phyloP scores from a whole-genome alignment of 768 basidiomycete species.

The Boletus rubroflammeus region DNA sequence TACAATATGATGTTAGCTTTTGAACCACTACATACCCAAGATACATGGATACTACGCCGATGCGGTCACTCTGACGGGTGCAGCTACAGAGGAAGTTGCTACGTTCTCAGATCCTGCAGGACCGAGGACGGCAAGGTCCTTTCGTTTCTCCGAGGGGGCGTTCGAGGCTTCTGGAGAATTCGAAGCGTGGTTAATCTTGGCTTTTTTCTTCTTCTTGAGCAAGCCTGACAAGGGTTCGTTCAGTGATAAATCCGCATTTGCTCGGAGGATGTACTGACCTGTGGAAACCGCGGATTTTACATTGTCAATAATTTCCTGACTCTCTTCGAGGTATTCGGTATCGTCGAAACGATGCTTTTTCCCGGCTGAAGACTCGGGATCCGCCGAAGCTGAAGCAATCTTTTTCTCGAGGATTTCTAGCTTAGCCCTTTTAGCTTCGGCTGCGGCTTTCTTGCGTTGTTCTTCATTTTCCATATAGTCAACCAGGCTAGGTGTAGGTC shows the following conservation, averaged over 20 bases:
- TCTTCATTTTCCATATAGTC: constrained; percentile 85
- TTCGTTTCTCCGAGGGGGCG: constrained; percentile 4
- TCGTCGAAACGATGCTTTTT: constrained; percentile 92
- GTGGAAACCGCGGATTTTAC: constrained; percentile 88
- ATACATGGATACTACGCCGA: constrained; percentile 12
- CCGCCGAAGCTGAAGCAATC: constrained; percentile 42
- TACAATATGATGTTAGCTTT: neutral
- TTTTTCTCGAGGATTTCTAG: constrained; percentile 82
- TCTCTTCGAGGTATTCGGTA: constrained; percentile 88
- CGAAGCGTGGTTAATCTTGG: constrained; percentile 38
- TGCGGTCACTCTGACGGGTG: constrained; percentile 13
- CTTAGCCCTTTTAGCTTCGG: constrained; percentile 76
- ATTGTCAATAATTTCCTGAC: constrained; percentile 82
- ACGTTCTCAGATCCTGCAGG: neutral
- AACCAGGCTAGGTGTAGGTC: constrained; percentile 52
- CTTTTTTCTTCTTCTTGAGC: constrained; percentile 74
- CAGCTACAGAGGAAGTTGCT: neutral
- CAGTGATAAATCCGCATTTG: neutral
- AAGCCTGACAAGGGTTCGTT: constrained; percentile 46
- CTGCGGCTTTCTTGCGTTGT: constrained; percentile 71
- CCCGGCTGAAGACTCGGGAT: constrained; percentile 52
- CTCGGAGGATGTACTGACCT: constrained; percentile 44
- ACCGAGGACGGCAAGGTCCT: neutral
- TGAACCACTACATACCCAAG: neutral
- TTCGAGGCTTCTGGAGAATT: constrained; percentile 23